A percentile compares a stretch with the other conserved stretches of the same genome.
These are phyloP conservation scores for Ophiostoma angusticollis DNA, from an alignment of 2,329 filamentous ascomycete species.

Conservation along the genomic window DNA sequence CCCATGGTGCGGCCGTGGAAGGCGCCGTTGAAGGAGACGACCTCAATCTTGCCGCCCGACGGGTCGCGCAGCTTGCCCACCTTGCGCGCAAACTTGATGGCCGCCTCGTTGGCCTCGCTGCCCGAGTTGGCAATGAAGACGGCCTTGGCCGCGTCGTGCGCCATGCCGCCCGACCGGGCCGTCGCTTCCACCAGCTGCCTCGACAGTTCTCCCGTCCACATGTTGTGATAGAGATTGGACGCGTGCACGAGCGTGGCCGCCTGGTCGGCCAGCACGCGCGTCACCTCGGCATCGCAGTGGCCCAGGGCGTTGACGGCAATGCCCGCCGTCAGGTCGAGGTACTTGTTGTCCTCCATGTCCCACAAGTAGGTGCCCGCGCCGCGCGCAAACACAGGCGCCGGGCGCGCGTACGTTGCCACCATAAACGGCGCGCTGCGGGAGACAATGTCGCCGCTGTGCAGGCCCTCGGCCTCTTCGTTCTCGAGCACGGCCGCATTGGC, in stretches of 20 bases:
- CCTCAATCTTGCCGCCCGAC: conserved; percentile 60
- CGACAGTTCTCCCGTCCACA: conserved; percentile 83
- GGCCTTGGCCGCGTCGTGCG: conserved; percentile 41
- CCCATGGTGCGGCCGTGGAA: conserved; percentile 98
- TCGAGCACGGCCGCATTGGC: not conserved
- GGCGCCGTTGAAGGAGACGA: conserved; percentile 82
- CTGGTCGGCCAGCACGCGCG: conserved; percentile 52
- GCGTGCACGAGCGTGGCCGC: conserved; percentile 72
- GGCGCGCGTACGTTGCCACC: conserved; percentile 90
- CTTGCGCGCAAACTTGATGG: conserved; percentile 93
- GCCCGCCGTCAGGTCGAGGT: conserved; percentile 88
- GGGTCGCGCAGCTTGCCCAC: conserved; percentile 65
- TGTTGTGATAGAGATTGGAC: conserved; percentile 95
- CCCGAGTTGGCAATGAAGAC: conserved; percentile 96
- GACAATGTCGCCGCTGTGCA: conserved; percentile 54
- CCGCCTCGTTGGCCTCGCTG: conserved; percentile 93
- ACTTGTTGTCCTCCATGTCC: conserved; percentile 79
- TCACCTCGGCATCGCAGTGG: conserved; percentile 73
- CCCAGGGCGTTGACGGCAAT: conserved; percentile 92
- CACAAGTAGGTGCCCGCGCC: conserved; percentile 80
- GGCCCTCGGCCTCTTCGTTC: not conserved
- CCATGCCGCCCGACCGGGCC: conserved; percentile 65
- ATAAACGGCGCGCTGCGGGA: conserved; percentile 72
- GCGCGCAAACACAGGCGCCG: conserved; percentile 77
- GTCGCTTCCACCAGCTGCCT: conserved; percentile 77